These are phyloP conservation scores for Hypoxylon sp. DNA, from an alignment of 2,329 filamentous ascomycete species.

Conservation along the genomic window DNA sequence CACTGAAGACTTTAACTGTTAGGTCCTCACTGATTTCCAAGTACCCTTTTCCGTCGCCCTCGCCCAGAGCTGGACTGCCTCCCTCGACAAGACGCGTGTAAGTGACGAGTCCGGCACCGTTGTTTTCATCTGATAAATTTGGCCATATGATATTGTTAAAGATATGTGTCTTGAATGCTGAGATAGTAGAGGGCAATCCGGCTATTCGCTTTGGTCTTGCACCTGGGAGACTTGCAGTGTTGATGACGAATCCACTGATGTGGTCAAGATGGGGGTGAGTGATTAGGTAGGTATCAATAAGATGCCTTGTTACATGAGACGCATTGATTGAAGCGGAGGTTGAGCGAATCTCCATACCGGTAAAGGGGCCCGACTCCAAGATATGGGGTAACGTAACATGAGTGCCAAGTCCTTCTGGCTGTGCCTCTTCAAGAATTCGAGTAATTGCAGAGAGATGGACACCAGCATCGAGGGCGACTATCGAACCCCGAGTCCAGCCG, in stretches of 20 bases:
- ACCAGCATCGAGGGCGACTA: constrained; percentile 94
- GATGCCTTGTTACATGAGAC: constrained; percentile 80
- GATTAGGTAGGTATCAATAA: constrained; percentile 91
- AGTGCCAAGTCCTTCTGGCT: constrained; percentile 57
- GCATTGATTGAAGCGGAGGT: constrained; percentile 82
- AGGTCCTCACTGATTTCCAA: constrained; percentile 90
- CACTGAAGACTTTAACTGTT: constrained; percentile 87
- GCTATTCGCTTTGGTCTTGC: constrained; percentile 88
- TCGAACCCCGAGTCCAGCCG: constrained; percentile 84
- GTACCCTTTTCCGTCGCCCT: constrained; percentile 85
- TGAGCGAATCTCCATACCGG: constrained; percentile 79
- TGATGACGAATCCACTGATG: constrained; percentile 90
- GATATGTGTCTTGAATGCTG: constrained; percentile 92
- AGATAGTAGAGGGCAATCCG: constrained; percentile 88
- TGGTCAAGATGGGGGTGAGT: constrained; percentile 99
- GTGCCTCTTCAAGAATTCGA: constrained; percentile 77
- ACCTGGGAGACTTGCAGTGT: constrained; percentile 88
- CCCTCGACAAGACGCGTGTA: constrained; percentile 91
- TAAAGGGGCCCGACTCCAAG: constrained; percentile 80
- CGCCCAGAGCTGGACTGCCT: constrained; percentile 85
- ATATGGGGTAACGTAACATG: constrained; percentile 65
- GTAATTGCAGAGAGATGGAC: constrained; percentile 89
- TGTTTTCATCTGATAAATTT: constrained; percentile 95
- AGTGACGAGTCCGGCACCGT: constrained; percentile 91
- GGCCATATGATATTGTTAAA: constrained; percentile 99